phyloP scores from a whole-genome alignment of 257 asterid genomes.

The Solanum ossicruentum region DNA sequence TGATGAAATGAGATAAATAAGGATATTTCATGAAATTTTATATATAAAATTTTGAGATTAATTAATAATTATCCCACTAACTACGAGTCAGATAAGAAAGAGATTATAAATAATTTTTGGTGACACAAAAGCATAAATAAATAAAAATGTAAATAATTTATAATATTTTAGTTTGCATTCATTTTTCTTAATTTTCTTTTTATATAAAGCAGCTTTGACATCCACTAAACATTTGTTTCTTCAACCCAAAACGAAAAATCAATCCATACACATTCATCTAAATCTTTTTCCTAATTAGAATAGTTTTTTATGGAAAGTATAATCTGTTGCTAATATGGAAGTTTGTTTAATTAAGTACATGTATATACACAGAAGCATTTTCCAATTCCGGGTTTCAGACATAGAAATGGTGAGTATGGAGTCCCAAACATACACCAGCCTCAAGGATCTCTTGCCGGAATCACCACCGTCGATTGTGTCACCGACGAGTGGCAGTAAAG shows the following conservation, averaged over 20 bases:
- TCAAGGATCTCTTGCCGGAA: slow-evolving; percentile 44
- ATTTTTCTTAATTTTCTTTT: neutral
- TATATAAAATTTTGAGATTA: too few species aligned
- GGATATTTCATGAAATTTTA: neutral
- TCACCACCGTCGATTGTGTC: slow-evolving; percentile 27
- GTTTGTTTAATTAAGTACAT: slow-evolving; percentile 2
- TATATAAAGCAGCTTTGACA: neutral
- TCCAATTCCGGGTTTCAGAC: neutral
- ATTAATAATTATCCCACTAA: neutral
- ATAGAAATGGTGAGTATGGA: slow-evolving; percentile 14
- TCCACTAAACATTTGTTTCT: neutral
- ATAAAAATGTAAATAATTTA: neutral
- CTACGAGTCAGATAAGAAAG: neutral
- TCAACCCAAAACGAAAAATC: neutral
- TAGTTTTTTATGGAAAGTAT: neutral
- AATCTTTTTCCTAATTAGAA: neutral
- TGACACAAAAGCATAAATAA: neutral
- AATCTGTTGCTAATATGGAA: slow-evolving; percentile 16
- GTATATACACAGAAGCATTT: neutral
- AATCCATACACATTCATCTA: neutral
- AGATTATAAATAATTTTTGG: neutral
- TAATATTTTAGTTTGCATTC: neutral
- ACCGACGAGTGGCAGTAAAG: slow-evolving; percentile 10
- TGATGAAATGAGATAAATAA: neutral
- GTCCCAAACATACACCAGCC: slow-evolving; percentile 34